A percentile compares a stretch with the other conserved stretches of the same genome.
Evolutionary conservation across 306 rosid species (phyloP).

Genomic region (Styphnolobium japonicum): DNA sequence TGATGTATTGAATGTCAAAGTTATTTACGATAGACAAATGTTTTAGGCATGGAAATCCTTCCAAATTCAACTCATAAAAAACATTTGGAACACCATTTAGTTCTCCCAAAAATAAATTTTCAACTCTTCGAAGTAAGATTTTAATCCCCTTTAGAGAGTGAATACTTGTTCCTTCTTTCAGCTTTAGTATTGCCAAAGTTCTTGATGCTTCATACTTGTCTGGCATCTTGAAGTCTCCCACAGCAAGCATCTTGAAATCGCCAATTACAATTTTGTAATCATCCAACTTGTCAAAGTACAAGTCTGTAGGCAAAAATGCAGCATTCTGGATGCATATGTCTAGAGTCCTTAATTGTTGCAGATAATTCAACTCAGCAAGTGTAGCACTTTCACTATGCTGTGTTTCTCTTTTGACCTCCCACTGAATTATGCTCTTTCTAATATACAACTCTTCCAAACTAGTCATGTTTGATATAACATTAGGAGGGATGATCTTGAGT

Average conservation of each 20-base stretch:
- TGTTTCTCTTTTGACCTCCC: constrained; percentile 14
- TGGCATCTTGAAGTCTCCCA: background rate
- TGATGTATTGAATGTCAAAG: background rate
- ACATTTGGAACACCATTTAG: background rate
- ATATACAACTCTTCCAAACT: constrained; percentile 34
- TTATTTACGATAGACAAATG: constrained; percentile 11
- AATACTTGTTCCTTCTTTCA: background rate
- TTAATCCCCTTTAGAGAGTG: background rate
- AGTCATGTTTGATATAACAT: constrained; percentile 28
- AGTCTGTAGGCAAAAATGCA: background rate
- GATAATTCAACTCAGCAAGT: constrained; percentile 7
- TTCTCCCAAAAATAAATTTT: background rate
- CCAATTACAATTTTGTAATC: background rate
- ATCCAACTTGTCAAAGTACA: background rate
- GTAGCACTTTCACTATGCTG: background rate
- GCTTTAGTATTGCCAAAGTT: background rate
- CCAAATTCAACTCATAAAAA: background rate
- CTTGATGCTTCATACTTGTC: background rate
- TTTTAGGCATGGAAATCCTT: constrained; percentile 18
- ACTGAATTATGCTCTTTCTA: constrained; percentile 5
- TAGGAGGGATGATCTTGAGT: constrained; percentile 24
- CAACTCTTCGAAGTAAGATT: background rate
- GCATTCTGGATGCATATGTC: background rate
- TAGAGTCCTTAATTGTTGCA: background rate
- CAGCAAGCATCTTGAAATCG: background rate